Evolutionary conservation across 768 basidiomycete genomes (phyloP).

Genomic region (Mycena galopus): DNA sequence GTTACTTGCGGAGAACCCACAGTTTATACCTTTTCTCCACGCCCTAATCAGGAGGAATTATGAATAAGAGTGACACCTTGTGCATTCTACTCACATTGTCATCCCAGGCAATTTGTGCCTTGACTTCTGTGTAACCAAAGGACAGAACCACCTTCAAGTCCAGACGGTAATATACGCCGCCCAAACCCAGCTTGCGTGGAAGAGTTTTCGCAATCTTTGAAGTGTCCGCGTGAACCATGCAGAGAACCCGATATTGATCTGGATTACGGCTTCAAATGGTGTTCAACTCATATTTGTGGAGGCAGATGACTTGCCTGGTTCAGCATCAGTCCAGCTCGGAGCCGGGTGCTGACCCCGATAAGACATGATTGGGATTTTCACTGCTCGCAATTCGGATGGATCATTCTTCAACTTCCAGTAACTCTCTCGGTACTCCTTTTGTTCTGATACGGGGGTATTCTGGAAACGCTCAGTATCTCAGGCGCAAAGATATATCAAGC

Average conservation of each 20-base stretch:
- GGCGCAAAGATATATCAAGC: too few species aligned
- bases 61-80: neutral
- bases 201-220: constrained; percentile 14
- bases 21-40: constrained; percentile 45
- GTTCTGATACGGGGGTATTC: constrained; percentile 52
- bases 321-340: constrained; percentile 45
- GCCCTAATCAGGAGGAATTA: constrained; percentile 36
- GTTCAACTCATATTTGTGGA: constrained; percentile 40
- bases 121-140: constrained; percentile 62
- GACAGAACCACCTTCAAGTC: constrained; percentile 53
- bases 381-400: constrained; percentile 13
- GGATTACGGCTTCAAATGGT: constrained; percentile 25
- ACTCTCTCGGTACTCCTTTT: constrained; percentile 39
- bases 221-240: constrained; percentile 34
- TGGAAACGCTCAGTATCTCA: constrained; percentile 49
- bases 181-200: neutral
- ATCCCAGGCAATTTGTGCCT: constrained; percentile 59
- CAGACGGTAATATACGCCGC: constrained; percentile 39
- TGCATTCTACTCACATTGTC: constrained; percentile 57
- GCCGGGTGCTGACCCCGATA: constrained; percentile 38
- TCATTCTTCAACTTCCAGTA: constrained; percentile 29
- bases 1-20: neutral
- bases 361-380: constrained; percentile 37
- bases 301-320: constrained; percentile 41
- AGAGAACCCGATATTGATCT: constrained; percentile 31